Conservation (phyloP, 1,284 basidiomycete genomes). For the Moesziomyces parantarcticus region DNA sequence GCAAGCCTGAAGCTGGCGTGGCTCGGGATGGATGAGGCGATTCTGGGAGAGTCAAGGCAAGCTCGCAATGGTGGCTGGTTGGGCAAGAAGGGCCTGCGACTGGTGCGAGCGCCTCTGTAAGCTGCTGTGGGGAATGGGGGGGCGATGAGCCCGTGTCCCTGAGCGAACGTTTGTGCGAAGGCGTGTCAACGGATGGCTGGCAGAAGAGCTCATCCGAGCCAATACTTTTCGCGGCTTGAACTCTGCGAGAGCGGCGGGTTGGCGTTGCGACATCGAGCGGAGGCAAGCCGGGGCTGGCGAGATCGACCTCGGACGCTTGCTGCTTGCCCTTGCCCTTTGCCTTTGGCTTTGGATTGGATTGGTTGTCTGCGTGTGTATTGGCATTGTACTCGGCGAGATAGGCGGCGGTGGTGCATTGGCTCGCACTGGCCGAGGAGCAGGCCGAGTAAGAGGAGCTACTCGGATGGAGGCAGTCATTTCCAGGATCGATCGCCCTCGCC, state of each 20-base stretch:
- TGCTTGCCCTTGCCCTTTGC: slow-evolving; percentile 24
- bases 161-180: slow-evolving; percentile 26
- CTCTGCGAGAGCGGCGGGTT: not conserved
- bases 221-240: not conserved
- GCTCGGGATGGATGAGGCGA: not conserved
- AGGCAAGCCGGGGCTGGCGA: not conserved
- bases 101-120: not conserved
- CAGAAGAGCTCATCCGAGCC: no score
- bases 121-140: slow-evolving; percentile 21
- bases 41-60: not conserved
- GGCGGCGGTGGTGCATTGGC: no score
- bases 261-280: not conserved
- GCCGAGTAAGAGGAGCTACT: no score
- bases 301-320: not conserved
- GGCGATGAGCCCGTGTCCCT: slow-evolving; percentile 35
- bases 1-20: not conserved
- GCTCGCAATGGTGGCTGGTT: not conserved
- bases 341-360: not conserved
- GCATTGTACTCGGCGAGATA: no score
- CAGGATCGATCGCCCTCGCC: slow-evolving; percentile 13
- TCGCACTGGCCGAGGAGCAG: no score
- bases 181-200: not conserved
- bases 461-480: not conserved
- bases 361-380: no score
- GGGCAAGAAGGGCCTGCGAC: slow-evolving; percentile 1